phyloP scores from a whole-genome alignment of 805 yeast species.

The Isabelozyma pseudorhagii region DNA sequence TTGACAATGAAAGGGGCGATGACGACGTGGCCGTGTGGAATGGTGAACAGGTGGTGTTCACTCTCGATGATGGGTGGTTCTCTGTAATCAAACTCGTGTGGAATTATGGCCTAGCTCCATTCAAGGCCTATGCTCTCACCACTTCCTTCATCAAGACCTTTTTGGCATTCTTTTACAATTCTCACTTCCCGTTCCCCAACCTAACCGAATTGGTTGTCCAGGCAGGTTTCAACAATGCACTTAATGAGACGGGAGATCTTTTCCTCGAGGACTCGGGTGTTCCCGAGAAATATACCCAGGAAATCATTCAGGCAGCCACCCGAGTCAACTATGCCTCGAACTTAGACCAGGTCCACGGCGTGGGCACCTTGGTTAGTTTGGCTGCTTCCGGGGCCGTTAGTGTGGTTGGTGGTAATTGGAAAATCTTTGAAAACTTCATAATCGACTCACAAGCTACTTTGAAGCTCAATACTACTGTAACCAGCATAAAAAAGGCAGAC shows the following conservation, averaged over 20 bases:
- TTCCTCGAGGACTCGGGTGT: slow-evolving; percentile 19
- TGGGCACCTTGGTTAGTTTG: slow-evolving; percentile 39
- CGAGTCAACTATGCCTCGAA: slow-evolving; percentile 45
- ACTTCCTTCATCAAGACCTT: slow-evolving; percentile 22
- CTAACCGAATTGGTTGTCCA: slow-evolving; percentile 13
- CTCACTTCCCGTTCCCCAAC: slow-evolving; percentile 34
- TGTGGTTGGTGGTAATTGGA: slow-evolving; percentile 45
- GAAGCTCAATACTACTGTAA: slow-evolving; percentile 20
- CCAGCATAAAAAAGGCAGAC: slow-evolving; percentile 6
- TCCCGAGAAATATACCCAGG: slow-evolving; percentile 18
- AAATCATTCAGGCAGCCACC: slow-evolving; percentile 37
- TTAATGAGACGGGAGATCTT: slow-evolving; percentile 17
- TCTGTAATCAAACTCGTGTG: slow-evolving; percentile 15
- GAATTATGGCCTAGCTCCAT: slow-evolving; percentile 25
- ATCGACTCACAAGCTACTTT: slow-evolving; percentile 29
- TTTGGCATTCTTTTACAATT: slow-evolving; percentile 22
- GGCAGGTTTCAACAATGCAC: slow-evolving; percentile 20
- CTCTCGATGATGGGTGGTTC: slow-evolving; percentile 2
- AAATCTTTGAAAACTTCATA: slow-evolving; percentile 40
- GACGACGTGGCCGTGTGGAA: slow-evolving; percentile 31
- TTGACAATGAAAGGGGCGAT: slow-evolving; percentile 5
- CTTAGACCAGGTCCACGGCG: slow-evolving; percentile 38
- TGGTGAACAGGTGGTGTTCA: slow-evolving; percentile 17
- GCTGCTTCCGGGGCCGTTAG: slow-evolving; percentile 32
- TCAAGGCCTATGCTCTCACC: slow-evolving; percentile 14